Percentiles rank a stretch among this genome's conserved stretches.
Conservation (phyloP, 2,329 filamentous ascomycete species). For the Amauroascus niger region DNA sequence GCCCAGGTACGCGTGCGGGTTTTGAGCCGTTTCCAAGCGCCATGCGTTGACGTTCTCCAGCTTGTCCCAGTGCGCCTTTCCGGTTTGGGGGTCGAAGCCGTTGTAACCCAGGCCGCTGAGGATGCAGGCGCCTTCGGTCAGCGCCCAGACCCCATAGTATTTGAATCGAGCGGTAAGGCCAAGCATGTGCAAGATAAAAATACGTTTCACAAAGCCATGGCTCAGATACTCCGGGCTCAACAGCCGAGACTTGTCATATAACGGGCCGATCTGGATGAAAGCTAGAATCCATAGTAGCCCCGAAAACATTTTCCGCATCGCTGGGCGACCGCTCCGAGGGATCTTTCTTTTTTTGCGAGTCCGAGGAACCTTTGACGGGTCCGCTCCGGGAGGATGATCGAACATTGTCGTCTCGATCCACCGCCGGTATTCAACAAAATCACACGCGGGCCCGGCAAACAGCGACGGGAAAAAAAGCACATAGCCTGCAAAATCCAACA, state of each 20-base stretch:
- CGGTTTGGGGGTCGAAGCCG: constrained; percentile 73
- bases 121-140: constrained; percentile 92
- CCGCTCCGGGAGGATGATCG: constrained; percentile 67
- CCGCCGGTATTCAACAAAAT: constrained; percentile 81
- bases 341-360: constrained; percentile 87
- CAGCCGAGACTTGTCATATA: constrained; percentile 56
- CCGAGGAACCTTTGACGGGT: constrained; percentile 72
- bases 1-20: constrained; percentile 80
- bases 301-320: constrained; percentile 60
- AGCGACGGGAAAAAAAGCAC: constrained; percentile 92
- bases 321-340: constrained; percentile 78
- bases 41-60: constrained; percentile 81
- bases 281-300: constrained; percentile 71
- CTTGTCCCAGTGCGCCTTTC: constrained; percentile 80
- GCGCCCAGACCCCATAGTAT: constrained; percentile 91
- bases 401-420: constrained; percentile 97
- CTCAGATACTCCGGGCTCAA: constrained; percentile 57
- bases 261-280: constrained; percentile 62
- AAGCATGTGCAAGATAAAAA: constrained; percentile 76
- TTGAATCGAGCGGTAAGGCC: constrained; percentile 75
- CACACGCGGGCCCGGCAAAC: constrained; percentile 83
- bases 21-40: constrained; percentile 82
- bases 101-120: constrained; percentile 90
- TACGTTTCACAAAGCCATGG: constrained; percentile 59
- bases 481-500: constrained; percentile 79